These are phyloP conservation scores for Xylariaceae sp. DNA, from an alignment of 2,329 filamentous ascomycete species.

Conservation along the genomic window DNA sequence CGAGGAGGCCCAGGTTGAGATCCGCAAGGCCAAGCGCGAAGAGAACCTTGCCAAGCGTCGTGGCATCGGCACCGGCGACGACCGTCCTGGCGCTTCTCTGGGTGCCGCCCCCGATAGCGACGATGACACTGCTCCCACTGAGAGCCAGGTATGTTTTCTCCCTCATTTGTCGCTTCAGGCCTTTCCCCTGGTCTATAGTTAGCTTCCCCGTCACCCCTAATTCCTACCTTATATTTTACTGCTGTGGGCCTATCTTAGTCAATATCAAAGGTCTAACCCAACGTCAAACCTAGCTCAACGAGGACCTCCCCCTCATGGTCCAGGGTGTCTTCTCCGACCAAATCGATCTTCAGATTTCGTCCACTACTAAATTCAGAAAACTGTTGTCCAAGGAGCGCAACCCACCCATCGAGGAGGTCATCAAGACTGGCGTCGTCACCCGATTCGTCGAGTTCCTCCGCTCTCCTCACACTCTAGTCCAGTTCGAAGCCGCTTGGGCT, in stretches of 20 bases:
- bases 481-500: constrained; percentile 99
- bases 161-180: background rate
- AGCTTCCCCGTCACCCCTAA: background rate
- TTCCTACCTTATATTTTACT: background rate
- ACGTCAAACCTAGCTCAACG: constrained; percentile 68
- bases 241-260: too few species aligned
- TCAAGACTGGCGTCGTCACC: constrained; percentile 96
- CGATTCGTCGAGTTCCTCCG: constrained; percentile 98
- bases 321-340: constrained; percentile 97
- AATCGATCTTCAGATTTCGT: constrained; percentile 95
- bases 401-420: constrained; percentile 97
- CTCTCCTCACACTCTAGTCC: constrained; percentile 94
- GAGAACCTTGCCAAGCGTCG: constrained; percentile 98
- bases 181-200: background rate
- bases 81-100: constrained; percentile 75
- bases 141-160: constrained; percentile 76
- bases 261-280: constrained; percentile 23
- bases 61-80: constrained; percentile 82
- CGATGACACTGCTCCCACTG: constrained; percentile 91
- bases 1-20: constrained; percentile 99
- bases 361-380: constrained; percentile 98
- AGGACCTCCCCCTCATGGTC: constrained; percentile 98
- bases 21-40: constrained; percentile 96
- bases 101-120: constrained; percentile 93
- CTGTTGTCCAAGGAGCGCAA: constrained; percentile 98